Evolutionary conservation across 2,329 filamentous ascomycete species (phyloP).

Genomic region (Polytolypa hystricis): DNA sequence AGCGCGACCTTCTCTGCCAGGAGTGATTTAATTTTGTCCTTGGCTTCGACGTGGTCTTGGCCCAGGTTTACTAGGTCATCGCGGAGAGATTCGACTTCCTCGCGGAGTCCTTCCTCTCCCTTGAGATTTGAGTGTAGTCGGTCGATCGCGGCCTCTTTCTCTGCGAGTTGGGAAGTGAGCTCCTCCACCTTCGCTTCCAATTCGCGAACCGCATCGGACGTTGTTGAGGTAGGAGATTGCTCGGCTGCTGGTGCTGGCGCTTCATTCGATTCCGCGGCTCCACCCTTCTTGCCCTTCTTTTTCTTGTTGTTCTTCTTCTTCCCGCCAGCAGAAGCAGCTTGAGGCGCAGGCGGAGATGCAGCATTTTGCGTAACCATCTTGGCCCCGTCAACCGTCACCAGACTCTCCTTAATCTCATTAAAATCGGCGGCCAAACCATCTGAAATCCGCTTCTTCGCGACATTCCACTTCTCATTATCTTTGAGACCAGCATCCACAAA

Average conservation of each 20-base stretch:
- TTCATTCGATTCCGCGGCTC: slow-evolving; percentile 25
- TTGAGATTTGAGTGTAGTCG: slow-evolving; percentile 58
- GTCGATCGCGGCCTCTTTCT: slow-evolving; percentile 64
- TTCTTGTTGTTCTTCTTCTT: slow-evolving; percentile 91
- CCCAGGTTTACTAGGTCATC: slow-evolving; percentile 71
- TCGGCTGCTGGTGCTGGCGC: slow-evolving; percentile 24
- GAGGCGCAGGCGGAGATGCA: slow-evolving; percentile 10
- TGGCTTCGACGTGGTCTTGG: slow-evolving; percentile 72
- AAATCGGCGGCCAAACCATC: slow-evolving; percentile 26
- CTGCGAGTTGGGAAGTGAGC: slow-evolving; percentile 25
- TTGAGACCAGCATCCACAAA: slow-evolving; percentile 31
- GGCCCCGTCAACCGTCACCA: slow-evolving; percentile 16
- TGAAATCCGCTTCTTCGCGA: slow-evolving; percentile 22
- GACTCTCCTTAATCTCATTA: slow-evolving; percentile 23
- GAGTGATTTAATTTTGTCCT: slow-evolving; percentile 61
- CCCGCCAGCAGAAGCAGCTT: slow-evolving; percentile 27
- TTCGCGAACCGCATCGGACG: slow-evolving; percentile 6
- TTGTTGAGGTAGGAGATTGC: slow-evolving; percentile 1
- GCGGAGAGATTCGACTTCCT: slow-evolving; percentile 75
- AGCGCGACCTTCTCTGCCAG: slow-evolving; percentile 57
- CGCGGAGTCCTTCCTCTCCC: slow-evolving; percentile 64
- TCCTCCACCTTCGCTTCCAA: slow-evolving; percentile 27
- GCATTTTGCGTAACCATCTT: slow-evolving; percentile 13
- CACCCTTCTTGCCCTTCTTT: slow-evolving; percentile 56
- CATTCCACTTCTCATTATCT: slow-evolving; percentile 25